Base-by-base conservation (phyloP, 148 eudicot species). In the Cornus kousa region DNA sequence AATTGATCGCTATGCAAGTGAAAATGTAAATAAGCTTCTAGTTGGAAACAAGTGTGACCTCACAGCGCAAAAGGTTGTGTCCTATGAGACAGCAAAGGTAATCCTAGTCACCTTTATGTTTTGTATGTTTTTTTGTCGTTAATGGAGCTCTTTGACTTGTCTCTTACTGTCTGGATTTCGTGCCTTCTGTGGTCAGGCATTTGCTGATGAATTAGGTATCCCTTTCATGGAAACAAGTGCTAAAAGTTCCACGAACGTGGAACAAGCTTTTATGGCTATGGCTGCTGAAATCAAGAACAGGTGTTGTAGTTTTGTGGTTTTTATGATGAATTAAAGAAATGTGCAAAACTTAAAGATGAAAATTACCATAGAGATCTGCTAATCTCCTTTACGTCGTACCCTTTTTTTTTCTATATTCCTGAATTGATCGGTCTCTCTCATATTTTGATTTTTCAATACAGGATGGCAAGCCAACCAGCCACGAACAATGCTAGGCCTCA, bases 401-500 rank as follows among this genome's bases (percentile, higher is more conserved):
- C 59, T 1, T 50, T 53, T 53, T 53, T 16, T 53, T 53, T 53
- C 17, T 16, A 53, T 4, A 12, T 53, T 11, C 17, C 59, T 53
- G 17, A 14, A 11, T 43, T 53, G 17, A 3, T 12, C 12, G 19
- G 17, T 53, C 17, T 53, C 14, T 53, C 4, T 53, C 59, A 11
- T 53, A 53, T 53, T 11, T 53, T 53, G 59, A 53, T 53, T 53
- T 53, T 17, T 16, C 14, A 2, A 53, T 16, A 76, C 86, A 90
- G 93, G 81, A 90, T 88, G 93, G 93, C 90, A 60, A 90, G 88
- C 75, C 97, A 90, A 74, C 94, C 92, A 33, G 79, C 81, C n/a
- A 73, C 79, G 86, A 85, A 77, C 77, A 86, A 78, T 64, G 90
- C 89, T 0, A 87, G 83, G 79, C 94, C 90, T 17, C 88, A 92